Percentiles rank a stretch among this genome's conserved stretches.
Evolutionary conservation across 768 basidiomycete genomes (phyloP).

Genomic region (Rhizopogon vulgaris): DNA sequence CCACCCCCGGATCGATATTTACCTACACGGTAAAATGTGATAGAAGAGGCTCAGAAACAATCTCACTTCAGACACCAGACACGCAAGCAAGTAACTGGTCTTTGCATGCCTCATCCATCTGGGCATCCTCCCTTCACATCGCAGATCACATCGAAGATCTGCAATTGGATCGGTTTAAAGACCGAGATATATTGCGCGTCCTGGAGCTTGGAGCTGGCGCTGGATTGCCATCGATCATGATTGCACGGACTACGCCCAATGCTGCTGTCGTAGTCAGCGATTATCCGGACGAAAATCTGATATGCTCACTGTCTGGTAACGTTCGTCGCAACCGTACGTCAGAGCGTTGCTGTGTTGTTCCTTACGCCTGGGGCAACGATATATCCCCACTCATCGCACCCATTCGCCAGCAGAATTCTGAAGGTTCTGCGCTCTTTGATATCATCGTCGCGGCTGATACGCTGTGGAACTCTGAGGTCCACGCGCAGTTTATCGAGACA

Average conservation of each 20-base stretch:
- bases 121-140: constrained; percentile 62
- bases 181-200: constrained; percentile 26
- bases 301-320: constrained; percentile 53
- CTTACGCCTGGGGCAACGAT: constrained; percentile 65
- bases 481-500: constrained; percentile 47
- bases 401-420: not conserved
- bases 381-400: constrained; percentile 14
- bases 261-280: constrained; percentile 52
- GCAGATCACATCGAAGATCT: constrained; percentile 57
- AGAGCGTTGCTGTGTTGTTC: constrained; percentile 42
- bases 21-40: constrained; percentile 29
- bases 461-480: constrained; percentile 66
- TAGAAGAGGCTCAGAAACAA: constrained; percentile 1
- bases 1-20: constrained; percentile 49
- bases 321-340: constrained; percentile 43
- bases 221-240: constrained; percentile 65
- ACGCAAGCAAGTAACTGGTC: constrained; percentile 66
- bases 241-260: constrained; percentile 43
- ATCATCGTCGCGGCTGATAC: constrained; percentile 70
- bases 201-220: constrained; percentile 74
- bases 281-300: constrained; percentile 63
- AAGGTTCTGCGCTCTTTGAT: constrained; percentile 41
- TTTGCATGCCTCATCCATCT: constrained; percentile 73
- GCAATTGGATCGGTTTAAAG: constrained; percentile 25
- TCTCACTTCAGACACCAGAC: constrained; percentile 44